These are phyloP conservation scores for Phytophthora palmivora DNA, from an alignment of 352 stramenopile species.

Conservation along the genomic window DNA sequence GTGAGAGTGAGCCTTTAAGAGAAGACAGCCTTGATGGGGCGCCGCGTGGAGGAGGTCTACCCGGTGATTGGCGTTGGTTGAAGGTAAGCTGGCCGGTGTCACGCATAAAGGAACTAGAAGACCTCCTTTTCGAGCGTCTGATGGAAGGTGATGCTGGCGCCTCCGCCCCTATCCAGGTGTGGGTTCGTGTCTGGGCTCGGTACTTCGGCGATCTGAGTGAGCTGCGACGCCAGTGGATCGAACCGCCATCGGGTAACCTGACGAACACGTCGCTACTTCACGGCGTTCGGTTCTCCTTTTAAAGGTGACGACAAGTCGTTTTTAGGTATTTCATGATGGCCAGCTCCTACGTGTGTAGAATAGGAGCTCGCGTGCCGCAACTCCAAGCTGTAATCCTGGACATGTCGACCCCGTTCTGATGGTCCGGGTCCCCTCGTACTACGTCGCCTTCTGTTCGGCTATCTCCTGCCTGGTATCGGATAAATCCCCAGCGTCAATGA, in stretches of 20 bases:
- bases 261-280: not conserved
- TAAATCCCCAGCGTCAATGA: too few relatives aligned
- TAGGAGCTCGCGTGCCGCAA: too few relatives aligned
- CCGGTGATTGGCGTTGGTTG: not conserved
- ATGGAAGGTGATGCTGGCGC: not conserved
- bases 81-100: not conserved
- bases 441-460: too few relatives aligned
- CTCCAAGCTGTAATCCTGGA: too few relatives aligned
- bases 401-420: too few relatives aligned
- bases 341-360: constrained; percentile 10
- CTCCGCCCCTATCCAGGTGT: not conserved
- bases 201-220: not conserved
- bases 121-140: not conserved
- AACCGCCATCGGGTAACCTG: not conserved
- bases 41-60: not conserved
- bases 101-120: not conserved
- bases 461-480: too few relatives aligned
- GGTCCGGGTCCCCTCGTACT: too few relatives aligned
- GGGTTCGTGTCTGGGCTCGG: not conserved
- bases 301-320: too few relatives aligned
- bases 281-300: not conserved
- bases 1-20: too few relatives aligned
- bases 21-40: too few relatives aligned
- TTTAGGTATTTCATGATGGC: too few relatives aligned
- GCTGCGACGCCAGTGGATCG: not conserved